Evolutionary conservation across 768 basidiomycete genomes (phyloP).

Genomic region (Mycena galericulata): DNA sequence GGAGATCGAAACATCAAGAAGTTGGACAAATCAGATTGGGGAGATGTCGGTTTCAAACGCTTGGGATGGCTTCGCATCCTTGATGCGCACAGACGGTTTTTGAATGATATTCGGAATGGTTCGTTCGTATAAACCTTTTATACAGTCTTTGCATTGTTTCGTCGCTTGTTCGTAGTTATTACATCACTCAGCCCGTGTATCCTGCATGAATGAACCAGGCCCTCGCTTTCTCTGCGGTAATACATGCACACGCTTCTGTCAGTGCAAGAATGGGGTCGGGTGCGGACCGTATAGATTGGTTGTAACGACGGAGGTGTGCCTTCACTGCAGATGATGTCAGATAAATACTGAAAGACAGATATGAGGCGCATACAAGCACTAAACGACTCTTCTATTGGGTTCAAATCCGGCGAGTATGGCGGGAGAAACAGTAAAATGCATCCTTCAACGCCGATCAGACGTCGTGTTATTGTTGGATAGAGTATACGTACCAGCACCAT

Average conservation of each 20-base stretch:
- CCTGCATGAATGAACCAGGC: background rate
- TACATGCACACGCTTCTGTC: background rate
- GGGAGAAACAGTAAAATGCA: background rate
- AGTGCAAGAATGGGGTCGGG: background rate
- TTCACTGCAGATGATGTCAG: background rate
- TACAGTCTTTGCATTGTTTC: too few species aligned
- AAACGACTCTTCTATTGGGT: conserved; percentile 1
- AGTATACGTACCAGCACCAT: background rate
- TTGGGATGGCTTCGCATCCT: background rate
- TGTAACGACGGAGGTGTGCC: background rate
- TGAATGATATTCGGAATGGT: too few species aligned
- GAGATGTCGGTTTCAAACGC: background rate
- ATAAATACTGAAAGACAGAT: background rate
- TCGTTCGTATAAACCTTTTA: too few species aligned
- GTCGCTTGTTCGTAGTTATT: background rate
- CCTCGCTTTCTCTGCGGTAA: background rate
- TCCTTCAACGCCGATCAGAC: background rate
- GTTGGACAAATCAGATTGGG: background rate
- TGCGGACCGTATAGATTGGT: background rate
- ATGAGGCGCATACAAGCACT: background rate
- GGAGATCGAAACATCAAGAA: background rate
- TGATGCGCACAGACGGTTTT: too few species aligned
- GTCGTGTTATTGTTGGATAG: background rate
- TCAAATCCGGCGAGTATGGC: background rate
- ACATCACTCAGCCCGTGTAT: background rate